A percentile compares a stretch with the other conserved stretches of the same genome.
These are phyloP conservation scores for Glarea lozoyensis DNA, from an alignment of 495 filamentous ascomycete genomes.

Conservation along the genomic window DNA sequence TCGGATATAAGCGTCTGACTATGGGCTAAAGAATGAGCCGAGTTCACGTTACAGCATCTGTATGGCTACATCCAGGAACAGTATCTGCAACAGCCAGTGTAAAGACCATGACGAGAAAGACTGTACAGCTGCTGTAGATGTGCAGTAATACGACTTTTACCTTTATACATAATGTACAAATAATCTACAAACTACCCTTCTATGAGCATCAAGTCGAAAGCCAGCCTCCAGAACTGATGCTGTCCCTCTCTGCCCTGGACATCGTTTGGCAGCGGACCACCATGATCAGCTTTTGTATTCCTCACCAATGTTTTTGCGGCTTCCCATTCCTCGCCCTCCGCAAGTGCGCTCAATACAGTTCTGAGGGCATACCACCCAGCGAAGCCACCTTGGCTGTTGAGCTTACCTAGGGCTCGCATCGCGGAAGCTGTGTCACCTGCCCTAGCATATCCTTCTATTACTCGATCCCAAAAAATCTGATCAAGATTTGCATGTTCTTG, in stretches of 20 bases:
- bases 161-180: neutral
- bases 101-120: no score
- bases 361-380: slow-evolving; percentile 37
- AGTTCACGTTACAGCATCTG: no score
- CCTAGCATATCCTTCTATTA: slow-evolving; percentile 52
- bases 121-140: no score
- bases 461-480: slow-evolving; percentile 55
- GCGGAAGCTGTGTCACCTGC: slow-evolving; percentile 39
- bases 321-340: slow-evolving; percentile 29
- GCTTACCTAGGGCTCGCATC: slow-evolving; percentile 37
- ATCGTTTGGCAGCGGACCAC: slow-evolving; percentile 5
- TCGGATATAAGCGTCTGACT: no score
- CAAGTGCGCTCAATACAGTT: slow-evolving; percentile 37
- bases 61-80: no score
- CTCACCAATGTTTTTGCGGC: slow-evolving; percentile 15
- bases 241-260: slow-evolving; percentile 10
- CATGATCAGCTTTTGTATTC: slow-evolving; percentile 10
- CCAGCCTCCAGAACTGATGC: slow-evolving; percentile 17
- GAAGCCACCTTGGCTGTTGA: slow-evolving; percentile 29
- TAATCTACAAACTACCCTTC: neutral
- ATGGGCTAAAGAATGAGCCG: no score
- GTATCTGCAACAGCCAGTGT: neutral
- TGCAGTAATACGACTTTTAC: no score
- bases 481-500: slow-evolving; percentile 34
- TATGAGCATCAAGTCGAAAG: slow-evolving; percentile 13